These are phyloP conservation scores for Phytophthora podocarpi DNA, from an alignment of 352 stramenopile species.

Conservation along the genomic window DNA sequence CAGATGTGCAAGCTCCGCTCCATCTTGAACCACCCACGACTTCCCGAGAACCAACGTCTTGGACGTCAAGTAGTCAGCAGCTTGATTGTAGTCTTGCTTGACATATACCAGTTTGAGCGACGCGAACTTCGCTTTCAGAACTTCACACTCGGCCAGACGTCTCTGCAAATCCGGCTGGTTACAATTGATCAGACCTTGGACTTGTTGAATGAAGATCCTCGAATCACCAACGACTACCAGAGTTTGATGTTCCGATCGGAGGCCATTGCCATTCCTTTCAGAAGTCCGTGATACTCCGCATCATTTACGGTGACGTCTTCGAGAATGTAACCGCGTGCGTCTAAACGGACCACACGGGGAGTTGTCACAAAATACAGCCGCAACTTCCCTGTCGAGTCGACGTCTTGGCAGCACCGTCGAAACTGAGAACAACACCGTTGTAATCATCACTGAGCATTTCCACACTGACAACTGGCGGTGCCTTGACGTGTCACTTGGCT, in stretches of 20 bases:
- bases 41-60: neutral
- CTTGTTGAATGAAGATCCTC: neutral
- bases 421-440: neutral
- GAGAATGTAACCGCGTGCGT: neutral
- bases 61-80: too few species aligned
- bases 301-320: slow-evolving; percentile 3
- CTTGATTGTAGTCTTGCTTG: neutral
- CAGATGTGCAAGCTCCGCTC: neutral
- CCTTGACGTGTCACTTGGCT: too few species aligned
- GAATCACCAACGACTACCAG: neutral
- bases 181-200: neutral
- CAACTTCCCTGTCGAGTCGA: too few species aligned
- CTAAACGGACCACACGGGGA: neutral
- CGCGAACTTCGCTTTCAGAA: neutral
- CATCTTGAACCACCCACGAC: neutral
- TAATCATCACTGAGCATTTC: slow-evolving; percentile 3
- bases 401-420: slow-evolving; percentile 1
- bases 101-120: neutral
- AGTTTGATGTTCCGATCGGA: too few species aligned
- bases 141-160: neutral
- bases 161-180: neutral
- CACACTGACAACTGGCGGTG: neutral
- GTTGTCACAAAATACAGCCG: too few species aligned
- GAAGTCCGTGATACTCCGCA: slow-evolving; percentile 3
- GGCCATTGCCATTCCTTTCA: too few species aligned